Conservation (phyloP, 2,329 filamentous ascomycete genomes). For the Zymoseptoria crescenta region DNA sequence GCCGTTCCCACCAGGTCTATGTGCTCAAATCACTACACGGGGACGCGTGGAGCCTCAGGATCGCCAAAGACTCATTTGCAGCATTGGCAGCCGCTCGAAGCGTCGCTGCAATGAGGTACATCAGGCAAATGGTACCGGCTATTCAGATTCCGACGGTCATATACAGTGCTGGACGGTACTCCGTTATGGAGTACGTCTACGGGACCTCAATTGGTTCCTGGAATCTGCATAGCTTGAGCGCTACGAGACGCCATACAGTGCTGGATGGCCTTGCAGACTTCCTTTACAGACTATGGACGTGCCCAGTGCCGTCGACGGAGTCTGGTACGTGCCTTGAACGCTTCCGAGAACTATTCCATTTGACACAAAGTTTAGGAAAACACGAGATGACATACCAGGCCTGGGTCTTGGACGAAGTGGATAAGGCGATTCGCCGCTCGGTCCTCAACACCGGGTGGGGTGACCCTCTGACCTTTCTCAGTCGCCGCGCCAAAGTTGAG, state of each 20-base stretch:
- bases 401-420: not conserved
- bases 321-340: not conserved
- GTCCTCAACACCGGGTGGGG: not conserved
- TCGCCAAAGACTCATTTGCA: no score
- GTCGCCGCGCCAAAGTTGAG: not conserved
- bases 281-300: not conserved
- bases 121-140: not conserved
- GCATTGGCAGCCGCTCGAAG: no score
- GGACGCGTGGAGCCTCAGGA: no score
- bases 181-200: not conserved
- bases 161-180: not conserved
- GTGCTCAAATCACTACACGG: no score
- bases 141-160: not conserved
- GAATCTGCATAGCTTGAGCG: no score
- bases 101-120: not conserved
- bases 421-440: not conserved
- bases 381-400: not conserved
- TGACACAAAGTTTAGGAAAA: not conserved
- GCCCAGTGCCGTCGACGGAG: not conserved
- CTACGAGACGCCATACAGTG: no score
- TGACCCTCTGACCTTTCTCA: not conserved
- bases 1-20: no score
- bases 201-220: not conserved
- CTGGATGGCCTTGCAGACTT: not conserved
- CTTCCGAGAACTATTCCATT: not conserved